Conservation (phyloP, 2,329 filamentous ascomycete genomes). For the Aspergillus spinulosporus region DNA sequence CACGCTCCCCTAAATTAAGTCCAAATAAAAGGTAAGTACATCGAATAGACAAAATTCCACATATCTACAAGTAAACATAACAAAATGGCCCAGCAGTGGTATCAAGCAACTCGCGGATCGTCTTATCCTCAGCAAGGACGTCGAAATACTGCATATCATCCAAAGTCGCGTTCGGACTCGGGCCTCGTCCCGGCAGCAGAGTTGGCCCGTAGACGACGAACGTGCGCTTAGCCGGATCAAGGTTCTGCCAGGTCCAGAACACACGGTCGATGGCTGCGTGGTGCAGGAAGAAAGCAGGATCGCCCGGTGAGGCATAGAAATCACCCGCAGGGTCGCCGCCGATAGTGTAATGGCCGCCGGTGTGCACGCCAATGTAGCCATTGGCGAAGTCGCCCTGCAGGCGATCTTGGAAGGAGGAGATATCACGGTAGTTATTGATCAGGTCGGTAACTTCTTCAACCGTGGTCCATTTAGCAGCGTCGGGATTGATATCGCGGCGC, state of each 20-base stretch:
- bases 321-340: constrained; percentile 47
- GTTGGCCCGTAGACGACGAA: constrained; percentile 48
- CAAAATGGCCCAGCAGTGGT: constrained; percentile 49
- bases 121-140: constrained; percentile 36
- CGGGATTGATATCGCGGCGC: constrained; percentile 27
- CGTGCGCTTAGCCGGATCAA: constrained; percentile 50
- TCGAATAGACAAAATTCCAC: neutral
- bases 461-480: constrained; percentile 23
- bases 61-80: constrained; percentile 43
- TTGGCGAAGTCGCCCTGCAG: constrained; percentile 32
- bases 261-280: constrained; percentile 17
- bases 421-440: constrained; percentile 24
- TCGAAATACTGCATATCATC: constrained; percentile 39
- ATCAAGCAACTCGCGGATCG: constrained; percentile 43
- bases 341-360: constrained; percentile 48
- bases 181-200: constrained; percentile 5
- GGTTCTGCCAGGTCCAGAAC: constrained; percentile 24
- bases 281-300: constrained; percentile 17
- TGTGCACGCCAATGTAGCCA: constrained; percentile 44
- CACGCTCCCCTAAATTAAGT: no score
- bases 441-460: constrained; percentile 20
- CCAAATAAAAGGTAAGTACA: neutral
- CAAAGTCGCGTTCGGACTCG: constrained; percentile 38
- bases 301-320: constrained; percentile 18
- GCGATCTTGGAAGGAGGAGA: constrained; percentile 24